Evolutionary conservation across 352 stramenopile species (phyloP).

Genomic region (Phytophthora pluvialis): DNA sequence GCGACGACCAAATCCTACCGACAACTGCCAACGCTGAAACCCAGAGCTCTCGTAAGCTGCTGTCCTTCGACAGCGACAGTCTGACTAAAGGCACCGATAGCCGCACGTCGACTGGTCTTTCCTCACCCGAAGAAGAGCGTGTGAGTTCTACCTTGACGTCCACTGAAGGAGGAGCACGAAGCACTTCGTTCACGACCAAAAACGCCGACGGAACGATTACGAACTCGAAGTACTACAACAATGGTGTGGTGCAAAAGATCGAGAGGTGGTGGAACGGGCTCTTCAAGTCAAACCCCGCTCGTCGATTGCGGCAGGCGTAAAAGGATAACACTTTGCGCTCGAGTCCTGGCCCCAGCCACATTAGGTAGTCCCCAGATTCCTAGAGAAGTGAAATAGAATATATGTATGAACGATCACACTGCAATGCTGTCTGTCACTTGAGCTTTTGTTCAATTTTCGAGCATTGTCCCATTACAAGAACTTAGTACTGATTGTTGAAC

Average conservation of each 20-base stretch:
- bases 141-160: too few species aligned
- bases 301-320: constrained; percentile 12
- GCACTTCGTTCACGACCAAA: constrained; percentile 1
- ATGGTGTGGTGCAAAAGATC: constrained; percentile 16
- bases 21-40: background rate
- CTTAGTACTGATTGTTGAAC: too few species aligned
- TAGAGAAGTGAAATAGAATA: too few species aligned
- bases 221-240: constrained; percentile 28
- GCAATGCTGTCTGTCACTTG: too few species aligned
- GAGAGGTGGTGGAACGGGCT: constrained; percentile 8
- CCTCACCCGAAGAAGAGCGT: constrained; percentile 16
- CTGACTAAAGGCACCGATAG: background rate
- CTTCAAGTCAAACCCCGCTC: constrained; percentile 1
- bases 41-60: background rate
- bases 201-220: constrained; percentile 17
- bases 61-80: too few species aligned
- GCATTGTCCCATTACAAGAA: too few species aligned
- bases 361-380: too few species aligned
- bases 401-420: too few species aligned
- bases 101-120: background rate
- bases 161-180: background rate
- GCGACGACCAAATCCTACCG: background rate
- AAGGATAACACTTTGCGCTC: too few species aligned
- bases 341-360: too few species aligned
- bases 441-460: too few species aligned